These are phyloP conservation scores for Acanthamoeba castellanii DNA, from an alignment of 208 protist species.

Conservation along the genomic window DNA sequence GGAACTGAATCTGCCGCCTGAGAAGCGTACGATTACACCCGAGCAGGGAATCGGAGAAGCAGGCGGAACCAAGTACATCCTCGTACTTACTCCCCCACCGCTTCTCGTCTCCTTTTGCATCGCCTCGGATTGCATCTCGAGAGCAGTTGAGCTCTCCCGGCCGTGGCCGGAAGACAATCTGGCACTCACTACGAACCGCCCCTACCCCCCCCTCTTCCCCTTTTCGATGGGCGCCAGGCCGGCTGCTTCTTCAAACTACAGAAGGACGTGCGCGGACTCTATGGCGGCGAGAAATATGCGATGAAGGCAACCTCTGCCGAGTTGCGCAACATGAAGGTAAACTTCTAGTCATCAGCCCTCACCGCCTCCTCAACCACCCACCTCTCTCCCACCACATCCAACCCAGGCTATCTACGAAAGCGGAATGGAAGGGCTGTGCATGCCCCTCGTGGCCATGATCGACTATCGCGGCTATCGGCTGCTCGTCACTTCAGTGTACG, in stretches of 20 bases:
- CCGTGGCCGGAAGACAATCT: too few species aligned
- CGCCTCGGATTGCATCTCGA: neutral
- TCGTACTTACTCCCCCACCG: neutral
- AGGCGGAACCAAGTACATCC: slow-evolving; percentile 66
- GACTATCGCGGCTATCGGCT: slow-evolving; percentile 72
- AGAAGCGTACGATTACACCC: neutral
- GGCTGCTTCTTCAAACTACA: slow-evolving; percentile 70
- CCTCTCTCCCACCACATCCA: neutral
- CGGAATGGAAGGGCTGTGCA: slow-evolving; percentile 35
- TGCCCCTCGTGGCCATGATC: slow-evolving; percentile 63
- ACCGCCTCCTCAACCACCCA: neutral
- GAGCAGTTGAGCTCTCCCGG: too few species aligned
- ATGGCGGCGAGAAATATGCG: slow-evolving; percentile 59
- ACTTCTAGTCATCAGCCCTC: too few species aligned
- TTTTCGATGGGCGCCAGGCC: neutral
- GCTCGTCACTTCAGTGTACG: slow-evolving; percentile 48
- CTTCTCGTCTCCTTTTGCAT: too few species aligned
- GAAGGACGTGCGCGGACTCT: slow-evolving; percentile 57
- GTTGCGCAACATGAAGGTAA: slow-evolving; percentile 60
- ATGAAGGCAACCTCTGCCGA: slow-evolving; percentile 56
- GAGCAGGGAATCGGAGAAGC: slow-evolving; percentile 49
- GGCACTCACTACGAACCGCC: too few species aligned
- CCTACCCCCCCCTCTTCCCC: neutral
- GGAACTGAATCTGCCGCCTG: slow-evolving; percentile 45
- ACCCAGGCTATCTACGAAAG: slow-evolving; percentile 48